Conservation (phyloP, 345 rosid species). For the Brassica carinata region DNA sequence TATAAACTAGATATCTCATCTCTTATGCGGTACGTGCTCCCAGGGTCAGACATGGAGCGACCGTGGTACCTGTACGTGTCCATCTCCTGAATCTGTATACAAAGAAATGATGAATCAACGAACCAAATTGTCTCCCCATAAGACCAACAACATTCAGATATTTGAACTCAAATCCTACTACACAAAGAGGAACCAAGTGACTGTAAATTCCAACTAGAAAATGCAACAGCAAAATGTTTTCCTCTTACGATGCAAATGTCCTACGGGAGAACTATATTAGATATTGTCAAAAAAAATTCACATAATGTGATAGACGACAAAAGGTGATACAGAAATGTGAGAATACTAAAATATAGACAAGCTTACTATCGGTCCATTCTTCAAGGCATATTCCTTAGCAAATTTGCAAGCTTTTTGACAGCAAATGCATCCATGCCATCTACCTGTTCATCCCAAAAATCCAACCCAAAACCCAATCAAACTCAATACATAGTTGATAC, state of each 20-base stretch:
- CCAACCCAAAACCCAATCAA: too few relatives aligned
- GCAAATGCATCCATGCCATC: constrained; percentile 80
- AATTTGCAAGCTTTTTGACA: constrained; percentile 93
- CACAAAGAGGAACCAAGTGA: not conserved
- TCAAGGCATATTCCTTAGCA: constrained; percentile 85
- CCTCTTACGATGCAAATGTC: not conserved
- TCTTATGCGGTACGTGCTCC: constrained; percentile 98
- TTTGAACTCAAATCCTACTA: not conserved
- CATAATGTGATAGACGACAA: not conserved
- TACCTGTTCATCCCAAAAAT: too few relatives aligned
- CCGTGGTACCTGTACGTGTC: constrained; percentile 57
- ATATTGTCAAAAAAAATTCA: not conserved
- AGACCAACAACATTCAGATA: not conserved
- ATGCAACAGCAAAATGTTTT: not conserved
- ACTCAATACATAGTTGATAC: too few relatives aligned
- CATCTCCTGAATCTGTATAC: constrained; percentile 61
- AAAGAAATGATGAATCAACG: constrained; percentile 14
- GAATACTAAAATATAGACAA: not conserved
- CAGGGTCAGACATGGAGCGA: constrained; percentile 99
- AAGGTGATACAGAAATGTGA: not conserved
- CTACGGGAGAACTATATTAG: not conserved
- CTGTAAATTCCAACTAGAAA: not conserved
- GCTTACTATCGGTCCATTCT: constrained; percentile 96
- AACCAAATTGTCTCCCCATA: not conserved
- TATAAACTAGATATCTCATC: constrained; percentile 73